phyloP scores from a whole-genome alignment of 345 rosid species.

The Kernera saxatilis region DNA sequence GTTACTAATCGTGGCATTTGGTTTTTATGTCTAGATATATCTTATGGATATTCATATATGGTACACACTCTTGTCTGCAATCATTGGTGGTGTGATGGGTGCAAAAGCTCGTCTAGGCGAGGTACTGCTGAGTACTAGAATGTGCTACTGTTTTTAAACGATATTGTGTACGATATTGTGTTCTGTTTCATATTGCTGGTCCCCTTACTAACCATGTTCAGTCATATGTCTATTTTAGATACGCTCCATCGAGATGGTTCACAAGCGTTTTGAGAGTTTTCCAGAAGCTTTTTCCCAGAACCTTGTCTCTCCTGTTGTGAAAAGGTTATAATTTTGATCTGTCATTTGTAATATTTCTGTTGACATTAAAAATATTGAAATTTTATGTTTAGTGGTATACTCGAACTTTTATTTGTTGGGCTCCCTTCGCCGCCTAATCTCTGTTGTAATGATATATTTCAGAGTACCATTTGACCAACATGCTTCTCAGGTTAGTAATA shows the following conservation, averaged over 20 bases:
- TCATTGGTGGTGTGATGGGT: conserved; percentile 98
- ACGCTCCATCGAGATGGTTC: conserved; percentile 91
- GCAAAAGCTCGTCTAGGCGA: conserved; percentile 97
- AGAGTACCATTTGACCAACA: conserved; percentile 60
- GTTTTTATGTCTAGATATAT: conserved; percentile 53
- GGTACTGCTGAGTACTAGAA: conserved; percentile 40
- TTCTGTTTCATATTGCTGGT: conserved; percentile 8
- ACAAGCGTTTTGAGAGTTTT: conserved; percentile 97
- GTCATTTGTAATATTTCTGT: not conserved
- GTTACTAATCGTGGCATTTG: conserved; percentile 15
- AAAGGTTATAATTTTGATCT: conserved; percentile 42
- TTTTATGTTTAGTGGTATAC: not conserved
- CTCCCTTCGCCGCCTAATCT: conserved; percentile 5
- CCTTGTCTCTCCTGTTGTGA: conserved; percentile 63
- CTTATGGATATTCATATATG: conserved; percentile 94
- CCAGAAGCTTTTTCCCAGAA: conserved; percentile 85
- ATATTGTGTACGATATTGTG: not conserved
- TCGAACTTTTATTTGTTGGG: not conserved
- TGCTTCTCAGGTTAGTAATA: conserved; percentile 59
- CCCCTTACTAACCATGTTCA: conserved; percentile 11
- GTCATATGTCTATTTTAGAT: conserved; percentile 44
- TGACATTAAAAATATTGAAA: not conserved
- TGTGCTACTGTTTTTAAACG: not conserved
- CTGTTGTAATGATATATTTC: conserved; percentile 24
- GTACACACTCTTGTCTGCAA: conserved; percentile 89